Evolutionary conservation across 2,329 filamentous ascomycete genomes (phyloP), one percentile per base, ranked within the genome.

Genomic region (Tolypocladium tropicale): DNA sequence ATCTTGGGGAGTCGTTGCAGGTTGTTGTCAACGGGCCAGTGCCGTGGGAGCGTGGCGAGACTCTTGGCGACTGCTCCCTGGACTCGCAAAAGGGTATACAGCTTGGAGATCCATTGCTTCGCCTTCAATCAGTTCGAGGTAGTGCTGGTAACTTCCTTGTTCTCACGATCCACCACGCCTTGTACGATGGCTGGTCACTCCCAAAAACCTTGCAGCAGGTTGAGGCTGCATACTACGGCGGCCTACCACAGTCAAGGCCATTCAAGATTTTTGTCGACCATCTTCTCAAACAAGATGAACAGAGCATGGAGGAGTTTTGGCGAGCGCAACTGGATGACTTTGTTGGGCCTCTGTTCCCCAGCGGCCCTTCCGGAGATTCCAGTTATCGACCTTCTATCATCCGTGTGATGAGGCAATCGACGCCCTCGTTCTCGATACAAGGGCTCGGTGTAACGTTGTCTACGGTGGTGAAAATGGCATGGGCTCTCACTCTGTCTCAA

Each of bases 131-230:
- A 9, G 61, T 76, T 3, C 53, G 60, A 4, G 64, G 46, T 18
- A 49, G 46, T 32, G 23, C 18, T 32, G 46, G 56, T 72, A 78
- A 56, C 69, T 78, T 21, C 64, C 75, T 61, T 74, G 74, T 52
- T 3, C 23, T 52, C 52, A 56, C 49, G 0, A 72, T 76, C 61
- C 78, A 80, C 57, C 79, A 81, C 55, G 75, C 74, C 9, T 63
- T 80, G 0, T 81, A 81, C 54, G 79, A 82, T 49, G 78, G 57
- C n/a, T 60, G 57, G 59, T 59, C 77, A 11, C 76, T 77, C 72
- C 74, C 71, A 1, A 72, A 76, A 67, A 72, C 72, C 2, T 59
- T 76, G 5, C 61, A 75, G 2, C 68, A 75, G 9, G 53, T 54
- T 25, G 55, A 34, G 3, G 14, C 41, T 10, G 52, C 39, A 1